Percentiles rank a stretch among this genome's conserved stretches.
phyloP scores from a whole-genome alignment of 2,329 filamentous ascomycete genomes.

The Aspergillus pseudoterreus region DNA sequence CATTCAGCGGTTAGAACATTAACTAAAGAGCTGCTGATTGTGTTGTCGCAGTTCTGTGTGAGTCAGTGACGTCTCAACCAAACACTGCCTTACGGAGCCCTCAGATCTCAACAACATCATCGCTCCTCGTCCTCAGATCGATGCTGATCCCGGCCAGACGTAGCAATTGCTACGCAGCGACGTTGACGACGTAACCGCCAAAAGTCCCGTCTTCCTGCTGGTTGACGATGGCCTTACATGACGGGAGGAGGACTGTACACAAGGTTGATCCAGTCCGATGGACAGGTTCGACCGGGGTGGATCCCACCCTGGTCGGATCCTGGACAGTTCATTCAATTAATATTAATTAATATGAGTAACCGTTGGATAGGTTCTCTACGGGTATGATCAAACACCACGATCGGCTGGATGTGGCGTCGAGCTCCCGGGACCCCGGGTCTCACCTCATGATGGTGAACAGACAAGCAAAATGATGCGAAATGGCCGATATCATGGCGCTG shows the following conservation, averaged over 20 bases:
- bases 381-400: not conserved
- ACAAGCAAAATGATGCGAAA: not conserved
- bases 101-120: no score
- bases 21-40: no score
- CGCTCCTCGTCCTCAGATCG: no score
- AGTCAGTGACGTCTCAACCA: no score
- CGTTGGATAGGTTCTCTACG: not conserved
- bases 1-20: no score
- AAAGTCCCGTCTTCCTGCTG: not conserved
- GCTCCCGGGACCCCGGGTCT: not conserved
- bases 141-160: no score
- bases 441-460: not conserved
- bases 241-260: not conserved
- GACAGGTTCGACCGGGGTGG: not conserved
- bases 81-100: no score
- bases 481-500: no score
- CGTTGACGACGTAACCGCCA: no score
- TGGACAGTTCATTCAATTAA: not conserved
- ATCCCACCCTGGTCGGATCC: no score
- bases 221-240: not conserved
- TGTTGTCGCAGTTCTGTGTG: no score
- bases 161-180: no score
- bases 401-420: constrained; percentile 6
- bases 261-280: not conserved
- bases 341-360: not conserved